Evolutionary conservation across 2,329 filamentous ascomycete genomes (phyloP).

Genomic region (Stagonosporopsis cucurbitacearum): DNA sequence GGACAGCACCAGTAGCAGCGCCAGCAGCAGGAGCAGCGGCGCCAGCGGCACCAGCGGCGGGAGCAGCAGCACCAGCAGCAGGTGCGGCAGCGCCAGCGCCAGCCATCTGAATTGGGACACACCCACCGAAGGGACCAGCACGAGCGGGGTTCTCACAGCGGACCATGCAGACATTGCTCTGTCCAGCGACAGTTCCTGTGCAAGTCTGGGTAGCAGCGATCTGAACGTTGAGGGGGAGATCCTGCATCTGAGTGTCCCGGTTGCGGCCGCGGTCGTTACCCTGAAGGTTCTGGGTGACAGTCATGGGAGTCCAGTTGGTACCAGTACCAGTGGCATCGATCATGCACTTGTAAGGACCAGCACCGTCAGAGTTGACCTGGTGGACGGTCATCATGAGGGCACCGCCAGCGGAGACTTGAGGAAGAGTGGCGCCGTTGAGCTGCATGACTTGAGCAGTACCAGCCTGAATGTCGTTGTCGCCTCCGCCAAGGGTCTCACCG

Average conservation of each 20-base stretch:
- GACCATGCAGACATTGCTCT: constrained; percentile 67
- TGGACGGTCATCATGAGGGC: constrained; percentile 67
- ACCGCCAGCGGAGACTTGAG: constrained; percentile 66
- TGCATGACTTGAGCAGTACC: constrained; percentile 65
- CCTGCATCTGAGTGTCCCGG: constrained; percentile 35
- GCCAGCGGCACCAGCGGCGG: constrained; percentile 12
- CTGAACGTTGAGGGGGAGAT: constrained; percentile 62
- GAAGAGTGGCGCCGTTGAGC: constrained; percentile 62
- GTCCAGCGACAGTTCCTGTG: constrained; percentile 66
- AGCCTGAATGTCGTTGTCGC: constrained; percentile 63
- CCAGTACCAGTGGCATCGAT: constrained; percentile 68
- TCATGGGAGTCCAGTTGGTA: constrained; percentile 59
- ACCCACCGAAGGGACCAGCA: constrained; percentile 68
- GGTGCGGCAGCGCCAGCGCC: constrained; percentile 27
- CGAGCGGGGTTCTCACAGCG: constrained; percentile 66
- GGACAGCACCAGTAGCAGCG: constrained; percentile 7
- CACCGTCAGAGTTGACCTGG: constrained; percentile 72
- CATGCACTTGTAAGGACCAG: constrained; percentile 70
- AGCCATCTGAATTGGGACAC: constrained; percentile 63
- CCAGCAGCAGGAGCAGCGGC: constrained; percentile 4
- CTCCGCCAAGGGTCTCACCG: constrained; percentile 64
- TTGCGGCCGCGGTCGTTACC: constrained; percentile 59
- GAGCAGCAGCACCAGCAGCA: constrained; percentile 9
- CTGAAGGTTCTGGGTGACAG: constrained; percentile 62
- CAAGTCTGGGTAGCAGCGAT: constrained; percentile 64